Conservation (phyloP, 192 early-diverging fungal genomes). For the Rhizoclosmatium sp. region DNA sequence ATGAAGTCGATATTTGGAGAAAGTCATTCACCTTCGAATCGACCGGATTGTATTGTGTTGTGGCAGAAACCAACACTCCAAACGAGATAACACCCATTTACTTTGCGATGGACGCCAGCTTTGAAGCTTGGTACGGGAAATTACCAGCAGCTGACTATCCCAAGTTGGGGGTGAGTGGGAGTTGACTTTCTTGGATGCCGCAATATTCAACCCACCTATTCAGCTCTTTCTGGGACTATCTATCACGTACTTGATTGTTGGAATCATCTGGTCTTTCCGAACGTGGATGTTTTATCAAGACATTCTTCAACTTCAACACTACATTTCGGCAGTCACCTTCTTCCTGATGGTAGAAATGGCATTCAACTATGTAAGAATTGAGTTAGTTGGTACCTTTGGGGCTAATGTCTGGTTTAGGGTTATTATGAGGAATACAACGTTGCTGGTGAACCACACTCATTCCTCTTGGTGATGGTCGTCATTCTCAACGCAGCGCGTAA, state of each 20-base stretch:
- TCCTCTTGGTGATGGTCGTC: constrained; percentile 77
- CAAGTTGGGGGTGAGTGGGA: constrained; percentile 71
- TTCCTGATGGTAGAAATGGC: constrained; percentile 92
- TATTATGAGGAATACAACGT: constrained; percentile 58
- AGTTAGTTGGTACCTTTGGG: constrained; percentile 63
- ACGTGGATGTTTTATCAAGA: constrained; percentile 86
- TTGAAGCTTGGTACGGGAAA: constrained; percentile 82
- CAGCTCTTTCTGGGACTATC: constrained; percentile 82
- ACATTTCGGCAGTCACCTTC: constrained; percentile 82
- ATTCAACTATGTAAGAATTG: constrained; percentile 77
- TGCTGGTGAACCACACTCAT: constrained; percentile 53
- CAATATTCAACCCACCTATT: constrained; percentile 15
- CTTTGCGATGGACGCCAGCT: constrained; percentile 61
- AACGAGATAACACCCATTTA: constrained; percentile 19
- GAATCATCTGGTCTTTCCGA: constrained; percentile 77
- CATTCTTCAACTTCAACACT: constrained; percentile 91
- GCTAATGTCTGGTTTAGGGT: constrained; percentile 63
- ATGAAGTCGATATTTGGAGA: constrained; percentile 4
- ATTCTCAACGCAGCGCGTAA: constrained; percentile 89
- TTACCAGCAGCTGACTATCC: constrained; percentile 89
- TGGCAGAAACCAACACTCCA: constrained; percentile 50
- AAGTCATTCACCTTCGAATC: constrained; percentile 70
- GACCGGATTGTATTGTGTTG: constrained; percentile 90
- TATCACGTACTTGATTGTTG: constrained; percentile 78
- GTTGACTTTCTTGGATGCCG: not conserved